Evolutionary conservation across 495 filamentous ascomycete genomes (phyloP).

Genomic region (Beverwykella pulmonaria): DNA sequence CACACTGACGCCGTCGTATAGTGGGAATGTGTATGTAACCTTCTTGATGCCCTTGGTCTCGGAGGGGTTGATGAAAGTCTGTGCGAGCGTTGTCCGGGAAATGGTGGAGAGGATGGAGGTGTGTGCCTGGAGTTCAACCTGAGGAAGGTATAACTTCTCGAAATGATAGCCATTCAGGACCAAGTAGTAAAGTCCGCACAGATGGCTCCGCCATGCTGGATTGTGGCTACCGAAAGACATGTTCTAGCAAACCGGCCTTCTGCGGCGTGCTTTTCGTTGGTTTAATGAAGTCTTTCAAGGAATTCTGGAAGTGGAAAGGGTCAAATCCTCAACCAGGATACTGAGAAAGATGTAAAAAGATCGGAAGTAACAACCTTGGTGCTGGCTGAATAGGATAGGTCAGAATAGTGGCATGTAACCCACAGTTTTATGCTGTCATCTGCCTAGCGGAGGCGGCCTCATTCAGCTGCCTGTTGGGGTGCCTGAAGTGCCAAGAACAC

Average conservation of each 20-base stretch:
- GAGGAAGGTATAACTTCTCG: slow-evolving; percentile 54
- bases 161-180: not conserved
- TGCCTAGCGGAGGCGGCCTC: slow-evolving; percentile 14
- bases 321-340: no score
- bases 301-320: no score
- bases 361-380: no score
- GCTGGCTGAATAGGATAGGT: not conserved
- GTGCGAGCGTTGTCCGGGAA: slow-evolving; percentile 61
- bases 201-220: slow-evolving; percentile 9
- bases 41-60: slow-evolving; percentile 50
- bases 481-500: not conserved
- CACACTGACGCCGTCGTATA: slow-evolving; percentile 68
- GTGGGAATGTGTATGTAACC: slow-evolving; percentile 66
- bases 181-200: slow-evolving; percentile 36
- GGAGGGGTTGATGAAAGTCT: slow-evolving; percentile 62
- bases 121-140: slow-evolving; percentile 55
- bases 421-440: slow-evolving; percentile 16
- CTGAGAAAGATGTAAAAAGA: no score
- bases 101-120: slow-evolving; percentile 58
- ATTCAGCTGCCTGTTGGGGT: not conserved
- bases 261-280: no score
- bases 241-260: not conserved
- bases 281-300: no score
- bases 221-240: not conserved
- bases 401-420: not conserved